Evolutionary conservation across 139 green algal species (phyloP).

Genomic region (Eudorina sp.): DNA sequence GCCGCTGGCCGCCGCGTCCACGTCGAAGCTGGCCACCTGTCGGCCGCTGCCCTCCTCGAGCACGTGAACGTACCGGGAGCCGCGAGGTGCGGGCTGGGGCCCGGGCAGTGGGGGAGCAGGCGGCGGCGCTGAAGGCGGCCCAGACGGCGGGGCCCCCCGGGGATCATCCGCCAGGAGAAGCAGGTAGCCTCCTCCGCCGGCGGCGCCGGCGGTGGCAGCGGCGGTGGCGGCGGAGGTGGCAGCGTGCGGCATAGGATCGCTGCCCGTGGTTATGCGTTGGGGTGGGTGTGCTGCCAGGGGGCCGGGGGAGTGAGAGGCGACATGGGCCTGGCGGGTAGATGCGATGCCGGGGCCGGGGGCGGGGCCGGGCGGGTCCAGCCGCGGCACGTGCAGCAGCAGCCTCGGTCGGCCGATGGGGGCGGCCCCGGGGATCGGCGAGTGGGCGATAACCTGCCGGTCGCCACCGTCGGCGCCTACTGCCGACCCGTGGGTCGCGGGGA

Average conservation of each 20-base stretch:
- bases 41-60: slow-evolving; percentile 4
- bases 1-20: not conserved
- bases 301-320: not conserved
- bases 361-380: not conserved
- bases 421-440: not conserved
- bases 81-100: not conserved
- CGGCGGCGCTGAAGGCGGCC: too few species aligned
- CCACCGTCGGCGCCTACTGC: too few species aligned
- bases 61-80: slow-evolving; percentile 12
- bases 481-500: not conserved
- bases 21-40: slow-evolving; percentile 8
- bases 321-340: not conserved
- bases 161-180: not conserved
- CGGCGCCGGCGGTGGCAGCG: not conserved
- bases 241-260: too few species aligned
- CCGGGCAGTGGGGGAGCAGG: not conserved
- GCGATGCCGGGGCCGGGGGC: not conserved
- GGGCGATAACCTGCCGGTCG: too few species aligned
- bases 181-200: slow-evolving; percentile 3
- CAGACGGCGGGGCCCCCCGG: too few species aligned
- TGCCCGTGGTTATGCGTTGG: not conserved
- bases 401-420: not conserved
- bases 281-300: not conserved
- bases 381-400: slow-evolving; percentile 2
- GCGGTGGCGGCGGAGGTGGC: not conserved